These are phyloP conservation scores for Rhizopogon rudus DNA, from an alignment of 768 basidiomycete species.

Conservation along the genomic window DNA sequence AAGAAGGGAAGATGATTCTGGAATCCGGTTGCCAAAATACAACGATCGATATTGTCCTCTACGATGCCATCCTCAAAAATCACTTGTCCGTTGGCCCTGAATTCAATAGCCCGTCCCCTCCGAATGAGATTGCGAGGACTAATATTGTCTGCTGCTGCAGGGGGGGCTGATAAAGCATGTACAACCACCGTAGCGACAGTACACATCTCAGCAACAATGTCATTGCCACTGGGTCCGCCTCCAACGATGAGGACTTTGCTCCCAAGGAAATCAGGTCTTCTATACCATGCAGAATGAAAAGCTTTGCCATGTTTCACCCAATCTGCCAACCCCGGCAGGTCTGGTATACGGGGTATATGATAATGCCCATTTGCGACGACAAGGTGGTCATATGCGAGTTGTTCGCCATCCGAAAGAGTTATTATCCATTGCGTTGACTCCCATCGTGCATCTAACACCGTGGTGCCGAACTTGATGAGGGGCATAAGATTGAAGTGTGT, in stretches of 20 bases:
- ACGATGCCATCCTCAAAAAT: constrained; percentile 54
- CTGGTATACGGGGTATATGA: constrained; percentile 56
- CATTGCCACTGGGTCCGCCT: constrained; percentile 62
- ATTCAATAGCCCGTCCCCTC: constrained; percentile 39
- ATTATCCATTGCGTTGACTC: constrained; percentile 44
- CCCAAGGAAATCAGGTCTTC: constrained; percentile 39
- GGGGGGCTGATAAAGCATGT: constrained; percentile 39
- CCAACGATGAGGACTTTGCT: constrained; percentile 42
- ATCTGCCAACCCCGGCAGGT: constrained; percentile 48
- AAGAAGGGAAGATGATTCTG: constrained; percentile 63
- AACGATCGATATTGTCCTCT: constrained; percentile 53
- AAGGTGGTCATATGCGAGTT: constrained; percentile 52
- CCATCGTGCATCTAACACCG: constrained; percentile 46
- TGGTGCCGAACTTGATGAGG: constrained; percentile 60
- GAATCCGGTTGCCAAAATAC: constrained; percentile 78
- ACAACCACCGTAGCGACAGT: constrained; percentile 41
- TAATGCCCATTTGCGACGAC: constrained; percentile 78
- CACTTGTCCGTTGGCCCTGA: constrained; percentile 40
- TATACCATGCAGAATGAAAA: constrained; percentile 66
- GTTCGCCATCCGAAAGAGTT: constrained; percentile 33
- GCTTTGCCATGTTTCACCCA: constrained; percentile 55
- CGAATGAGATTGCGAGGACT: constrained; percentile 31
- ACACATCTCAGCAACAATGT: constrained; percentile 59
- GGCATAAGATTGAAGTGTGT: constrained; percentile 51
- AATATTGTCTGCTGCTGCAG: constrained; percentile 25